Base-by-base conservation (phyloP, 2,329 filamentous ascomycete genomes). In the Dryadomyces quercus-mongolicae region DNA sequence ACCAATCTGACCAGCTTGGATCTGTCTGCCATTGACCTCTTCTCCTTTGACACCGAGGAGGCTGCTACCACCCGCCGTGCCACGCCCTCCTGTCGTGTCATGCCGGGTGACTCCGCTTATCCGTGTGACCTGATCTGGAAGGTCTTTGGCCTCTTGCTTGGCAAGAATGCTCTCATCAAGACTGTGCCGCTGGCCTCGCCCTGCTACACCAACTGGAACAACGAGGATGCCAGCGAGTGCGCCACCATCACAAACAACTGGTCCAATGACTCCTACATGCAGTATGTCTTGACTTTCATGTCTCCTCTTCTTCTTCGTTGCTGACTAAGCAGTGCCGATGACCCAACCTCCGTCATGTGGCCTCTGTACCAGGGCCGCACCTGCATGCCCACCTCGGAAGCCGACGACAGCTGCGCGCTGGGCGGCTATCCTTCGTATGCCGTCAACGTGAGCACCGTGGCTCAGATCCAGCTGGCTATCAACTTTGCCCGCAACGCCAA, bases 61-160 rank as follows among this genome's bases (percentile, higher is more conserved):
- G 21, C 25, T 42, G n/a, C 21, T 8, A 20, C 31, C 9, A 7
- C 38, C 42, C 42, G 21, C 42, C 31, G 36, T 21, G 13, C 36
- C 53, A 49, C 51, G 46, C 21, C 51, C 16, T 49, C 57, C 54
- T 62, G 62, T 56, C 63, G 61, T 55, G 55, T 58, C 9, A 56
- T 60, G 38, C 78, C 80, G 0, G 73, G 71, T 16, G 75, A 82
- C 54, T n/a, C 58, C 1, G 73, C 70, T 61, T 85, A 80, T 78
- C 81, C 81, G 0, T 64, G 66, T 0, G 21, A 58, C 0, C 48
- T 60, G 1, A 63, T 65, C 5, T 84, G 80, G 80, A 59, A 66
- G 7, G 54, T 60, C 0, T 71, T 84, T 52, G 81, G 84, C 60
- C 53, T 62, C 15, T 73, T 78, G 1, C 66, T 82, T 2, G 66